A percentile compares a stretch with the other conserved stretches of the same genome.
Evolutionary conservation across 2,329 filamentous ascomycete genomes (phyloP).

Genomic region (Neonectria coccinea): DNA sequence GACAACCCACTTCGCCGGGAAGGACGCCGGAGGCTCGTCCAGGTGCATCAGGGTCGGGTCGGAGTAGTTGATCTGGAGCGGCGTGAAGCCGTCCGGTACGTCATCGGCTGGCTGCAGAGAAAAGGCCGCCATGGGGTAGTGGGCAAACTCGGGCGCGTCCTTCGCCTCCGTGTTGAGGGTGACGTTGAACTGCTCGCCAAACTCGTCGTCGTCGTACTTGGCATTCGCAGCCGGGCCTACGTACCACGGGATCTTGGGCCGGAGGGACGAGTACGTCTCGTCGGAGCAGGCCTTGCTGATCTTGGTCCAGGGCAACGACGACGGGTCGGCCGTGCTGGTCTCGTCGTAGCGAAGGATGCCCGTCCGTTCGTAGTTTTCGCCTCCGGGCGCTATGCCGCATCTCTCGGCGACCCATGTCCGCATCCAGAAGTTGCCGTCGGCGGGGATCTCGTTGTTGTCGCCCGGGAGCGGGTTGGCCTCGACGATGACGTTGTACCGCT

Average conservation of each 20-base stretch:
- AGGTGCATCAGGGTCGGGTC: conserved; percentile 35
- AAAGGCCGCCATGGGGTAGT: conserved; percentile 32
- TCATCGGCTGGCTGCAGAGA: conserved; percentile 28
- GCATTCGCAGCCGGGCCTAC: conserved; percentile 36
- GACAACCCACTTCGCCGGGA: conserved; percentile 33
- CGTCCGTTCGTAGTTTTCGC: conserved; percentile 31
- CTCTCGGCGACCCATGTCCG: conserved; percentile 32
- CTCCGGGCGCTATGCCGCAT: conserved; percentile 12
- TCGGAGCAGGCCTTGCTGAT: conserved; percentile 34
- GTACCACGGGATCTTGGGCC: conserved; percentile 38
- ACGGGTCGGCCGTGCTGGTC: conserved; percentile 14
- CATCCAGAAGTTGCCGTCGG: conserved; percentile 42
- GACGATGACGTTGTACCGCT: conserved; percentile 38
- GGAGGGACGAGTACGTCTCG: conserved; percentile 33
- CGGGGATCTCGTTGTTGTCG: conserved; percentile 23
- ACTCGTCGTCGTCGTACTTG: background rate
- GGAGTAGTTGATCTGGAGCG: conserved; percentile 36
- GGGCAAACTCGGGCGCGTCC: conserved; percentile 6
- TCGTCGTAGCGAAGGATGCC: conserved; percentile 35
- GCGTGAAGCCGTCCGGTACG: conserved; percentile 15
- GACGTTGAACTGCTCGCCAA: conserved; percentile 35
- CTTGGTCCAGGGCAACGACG: conserved; percentile 15
- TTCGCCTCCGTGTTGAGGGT: conserved; percentile 14
- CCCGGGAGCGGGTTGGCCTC: conserved; percentile 33
- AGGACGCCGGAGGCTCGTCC: background rate